These are phyloP conservation scores for Botrytis hyacinthi DNA, from an alignment of 2,329 filamentous ascomycete genomes.

Conservation along the genomic window DNA sequence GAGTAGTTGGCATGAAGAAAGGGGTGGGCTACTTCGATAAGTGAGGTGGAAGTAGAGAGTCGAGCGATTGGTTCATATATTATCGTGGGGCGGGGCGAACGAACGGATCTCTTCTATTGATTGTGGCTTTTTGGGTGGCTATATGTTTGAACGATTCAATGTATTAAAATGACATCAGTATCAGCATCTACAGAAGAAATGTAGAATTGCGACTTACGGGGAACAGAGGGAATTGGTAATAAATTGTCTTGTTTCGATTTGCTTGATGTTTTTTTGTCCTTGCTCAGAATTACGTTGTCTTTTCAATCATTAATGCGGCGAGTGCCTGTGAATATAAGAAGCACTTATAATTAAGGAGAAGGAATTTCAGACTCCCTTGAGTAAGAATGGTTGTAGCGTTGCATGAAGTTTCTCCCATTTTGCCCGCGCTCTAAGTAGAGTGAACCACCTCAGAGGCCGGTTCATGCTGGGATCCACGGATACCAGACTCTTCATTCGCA, in stretches of 20 bases:
- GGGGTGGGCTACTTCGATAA: not conserved
- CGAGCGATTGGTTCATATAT: not conserved
- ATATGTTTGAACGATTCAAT: not conserved
- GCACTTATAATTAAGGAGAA: not conserved
- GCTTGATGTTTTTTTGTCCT: too few relatives aligned
- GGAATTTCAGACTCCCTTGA: too few relatives aligned
- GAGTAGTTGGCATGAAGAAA: not conserved
- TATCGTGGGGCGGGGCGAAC: not conserved
- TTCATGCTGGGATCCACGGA: too few relatives aligned
- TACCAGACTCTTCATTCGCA: not conserved
- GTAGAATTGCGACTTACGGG: not conserved
- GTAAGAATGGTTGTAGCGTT: too few relatives aligned
- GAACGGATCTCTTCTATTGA: not conserved
- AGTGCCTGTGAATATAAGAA: not conserved
- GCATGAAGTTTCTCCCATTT: not conserved
- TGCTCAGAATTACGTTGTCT: not conserved
- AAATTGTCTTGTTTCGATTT: not conserved
- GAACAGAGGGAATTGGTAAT: not conserved
- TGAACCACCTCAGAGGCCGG: too few relatives aligned
- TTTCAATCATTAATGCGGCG: not conserved
- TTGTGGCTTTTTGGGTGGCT: not conserved
- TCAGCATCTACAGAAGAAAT: not conserved
- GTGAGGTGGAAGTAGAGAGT: not conserved
- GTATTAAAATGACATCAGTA: not conserved
- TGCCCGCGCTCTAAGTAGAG: not conserved